Evolutionary conservation across 1,284 basidiomycete species (phyloP).

Genomic region (Cryptococcus maquisensis): DNA sequence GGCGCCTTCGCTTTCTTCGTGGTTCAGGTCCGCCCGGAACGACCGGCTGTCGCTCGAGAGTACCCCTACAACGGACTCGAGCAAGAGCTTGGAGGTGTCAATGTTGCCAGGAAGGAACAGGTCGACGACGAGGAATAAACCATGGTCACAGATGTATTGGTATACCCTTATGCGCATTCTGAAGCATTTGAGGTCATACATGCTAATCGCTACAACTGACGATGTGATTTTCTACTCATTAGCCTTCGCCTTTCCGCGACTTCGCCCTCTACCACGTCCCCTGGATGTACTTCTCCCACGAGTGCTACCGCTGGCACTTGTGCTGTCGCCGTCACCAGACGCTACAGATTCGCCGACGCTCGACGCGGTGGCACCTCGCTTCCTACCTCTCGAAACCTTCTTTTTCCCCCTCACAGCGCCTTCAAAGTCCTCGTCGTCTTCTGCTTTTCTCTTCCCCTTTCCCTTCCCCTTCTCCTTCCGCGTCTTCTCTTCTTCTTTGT

Average conservation of each 20-base stretch:
- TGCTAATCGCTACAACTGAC: constrained; percentile 4
- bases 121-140: constrained; percentile 34
- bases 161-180: background rate
- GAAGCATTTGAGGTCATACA: background rate
- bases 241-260: background rate
- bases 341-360: background rate
- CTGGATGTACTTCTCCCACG: constrained; percentile 4
- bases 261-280: constrained; percentile 12
- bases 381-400: constrained; percentile 3
- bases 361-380: constrained; percentile 4
- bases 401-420: background rate
- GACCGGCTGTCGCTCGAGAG: constrained; percentile 31
- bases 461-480: constrained; percentile 6
- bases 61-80: constrained; percentile 47
- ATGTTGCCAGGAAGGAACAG: constrained; percentile 28
- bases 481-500: constrained; percentile 32
- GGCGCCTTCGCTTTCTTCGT: constrained; percentile 36
- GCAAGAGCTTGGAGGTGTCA: constrained; percentile 42
- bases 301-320: constrained; percentile 4
- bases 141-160: background rate
- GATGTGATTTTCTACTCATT: constrained; percentile 3
- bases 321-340: constrained; percentile 1
- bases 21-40: constrained; percentile 24
- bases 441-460: constrained; percentile 6
- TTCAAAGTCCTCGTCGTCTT: background rate